Percentiles rank a stretch among this genome's conserved stretches.
These are phyloP conservation scores for Capsicum baccatum DNA, from an alignment of 257 asterid genomes.

Conservation along the genomic window DNA sequence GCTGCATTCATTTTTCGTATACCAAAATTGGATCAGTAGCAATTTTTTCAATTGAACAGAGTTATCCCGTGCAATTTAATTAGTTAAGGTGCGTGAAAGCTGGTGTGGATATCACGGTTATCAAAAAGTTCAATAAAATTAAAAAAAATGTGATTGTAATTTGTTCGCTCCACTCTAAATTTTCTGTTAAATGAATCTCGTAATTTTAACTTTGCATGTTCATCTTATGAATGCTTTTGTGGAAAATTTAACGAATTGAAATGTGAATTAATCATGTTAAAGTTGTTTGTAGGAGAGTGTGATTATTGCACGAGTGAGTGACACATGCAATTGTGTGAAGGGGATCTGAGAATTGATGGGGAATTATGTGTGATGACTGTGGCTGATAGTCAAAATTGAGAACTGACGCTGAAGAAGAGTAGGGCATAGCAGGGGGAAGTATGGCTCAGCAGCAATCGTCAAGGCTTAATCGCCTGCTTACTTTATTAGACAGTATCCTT, in stretches of 20 bases:
- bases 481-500: constrained; percentile 98
- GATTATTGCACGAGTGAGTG: constrained; percentile 40
- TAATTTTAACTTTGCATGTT: constrained; percentile 10
- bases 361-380: constrained; percentile 37
- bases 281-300: not conserved
- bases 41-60: not conserved
- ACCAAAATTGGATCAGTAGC: not conserved
- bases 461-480: constrained; percentile 91
- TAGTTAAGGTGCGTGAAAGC: too few relatives aligned
- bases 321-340: constrained; percentile 43
- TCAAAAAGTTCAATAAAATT: too few relatives aligned
- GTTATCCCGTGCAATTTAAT: too few relatives aligned
- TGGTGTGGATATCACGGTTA: too few relatives aligned
- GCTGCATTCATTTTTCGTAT: constrained; percentile 4
- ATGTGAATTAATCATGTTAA: constrained; percentile 34
- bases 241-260: not conserved
- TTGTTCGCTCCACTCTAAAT: not conserved
- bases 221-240: constrained; percentile 2
- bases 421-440: constrained; percentile 31
- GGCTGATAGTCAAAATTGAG: constrained; percentile 35
- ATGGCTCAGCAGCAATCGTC: constrained; percentile 98
- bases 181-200: not conserved
- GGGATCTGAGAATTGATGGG: constrained; percentile 29
- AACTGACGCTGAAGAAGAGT: constrained; percentile 43
- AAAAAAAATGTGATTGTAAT: not conserved